Evolutionary conservation across 2,329 filamentous ascomycete genomes (phyloP), one percentile per base, ranked within the genome.

Genomic region (Cordyceps farinosa): DNA sequence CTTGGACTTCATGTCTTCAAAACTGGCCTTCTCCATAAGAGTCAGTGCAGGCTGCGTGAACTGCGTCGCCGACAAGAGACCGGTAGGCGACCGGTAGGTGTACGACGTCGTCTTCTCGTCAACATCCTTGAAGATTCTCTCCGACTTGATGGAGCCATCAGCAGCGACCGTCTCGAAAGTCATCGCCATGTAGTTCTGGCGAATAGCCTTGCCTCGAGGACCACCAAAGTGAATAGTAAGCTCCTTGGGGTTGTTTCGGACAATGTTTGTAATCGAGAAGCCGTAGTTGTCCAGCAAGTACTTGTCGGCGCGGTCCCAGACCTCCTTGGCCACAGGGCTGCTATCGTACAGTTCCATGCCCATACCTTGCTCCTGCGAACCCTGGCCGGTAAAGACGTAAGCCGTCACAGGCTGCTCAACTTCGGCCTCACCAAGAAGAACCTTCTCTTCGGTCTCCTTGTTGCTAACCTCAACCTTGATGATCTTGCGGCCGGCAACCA

Each of bases 121-220:
- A 71, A 99, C 93, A 72, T 96, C 93, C 82, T 99, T 98, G 86
- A 99, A 99, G 74, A 99, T 99, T 80, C 94, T 96, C 83, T 99
- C 95, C 0, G 95, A 97, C 79, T 97, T 98, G 81, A 97, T 92
- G 42, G 87, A 87, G 32, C 95, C 95, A 75, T 99, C 95, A 2
- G 91, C 81, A 64, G 90, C 90, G 60, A 99, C 92, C n/a, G 94
- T 96, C 82, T 99, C 95, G 78, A 98, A 99, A 54, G 94, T 98
- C 95, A 99, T 99, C 65, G 94, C 89, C 90, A 98, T 98, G 83
- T 99, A 99, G 79, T 99, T 99, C 74, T 97, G 90, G 67, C 95
- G 92, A 70, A 99, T 99, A 58, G 92, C 92, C 81, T 98, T 99
- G 74, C 95, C 95, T 64, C 92, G 90, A 66, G 95, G 92, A 55